Percentiles rank a stretch among this genome's conserved stretches.
These are phyloP conservation scores for Cicer bijugum DNA, from an alignment of 306 rosid species.

Conservation along the genomic window DNA sequence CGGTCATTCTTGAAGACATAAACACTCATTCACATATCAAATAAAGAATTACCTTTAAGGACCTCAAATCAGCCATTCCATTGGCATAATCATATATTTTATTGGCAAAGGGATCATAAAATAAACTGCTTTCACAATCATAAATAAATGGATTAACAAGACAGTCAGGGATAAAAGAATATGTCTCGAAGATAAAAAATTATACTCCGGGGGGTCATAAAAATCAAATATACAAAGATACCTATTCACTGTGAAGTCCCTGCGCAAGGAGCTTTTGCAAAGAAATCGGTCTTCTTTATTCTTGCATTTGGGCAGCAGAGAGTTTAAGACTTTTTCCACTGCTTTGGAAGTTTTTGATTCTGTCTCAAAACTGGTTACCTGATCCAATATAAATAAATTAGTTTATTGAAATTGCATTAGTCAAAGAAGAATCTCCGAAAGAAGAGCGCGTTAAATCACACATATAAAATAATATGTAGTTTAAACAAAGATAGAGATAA, in stretches of 20 bases:
- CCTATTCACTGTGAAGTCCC: constrained; percentile 96
- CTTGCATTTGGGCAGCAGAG: constrained; percentile 57
- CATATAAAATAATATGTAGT: constrained; percentile 28
- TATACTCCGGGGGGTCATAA: neutral
- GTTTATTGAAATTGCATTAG: constrained; percentile 36
- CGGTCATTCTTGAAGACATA: constrained; percentile 16
- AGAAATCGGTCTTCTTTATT: constrained; percentile 56
- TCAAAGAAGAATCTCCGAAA: constrained; percentile 29
- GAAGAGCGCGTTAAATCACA: constrained; percentile 42
- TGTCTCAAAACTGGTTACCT: constrained; percentile 93
- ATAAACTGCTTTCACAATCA: constrained; percentile 72
- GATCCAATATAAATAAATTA: constrained; percentile 38
- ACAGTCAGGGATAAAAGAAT: neutral
- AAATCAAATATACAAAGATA: constrained; percentile 7
- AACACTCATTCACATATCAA: constrained; percentile 34
- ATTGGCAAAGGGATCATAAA: constrained; percentile 71
- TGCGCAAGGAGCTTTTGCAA: constrained; percentile 65
- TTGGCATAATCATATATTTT: constrained; percentile 53
- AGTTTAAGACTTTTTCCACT: constrained; percentile 39
- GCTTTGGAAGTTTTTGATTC: constrained; percentile 46
- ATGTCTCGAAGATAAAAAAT: constrained; percentile 31
- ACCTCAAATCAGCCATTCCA: constrained; percentile 53
- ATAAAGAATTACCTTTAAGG: constrained; percentile 53
- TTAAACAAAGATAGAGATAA: constrained; percentile 27
- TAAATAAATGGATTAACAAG: constrained; percentile 46